Percentiles rank a stretch among this genome's conserved stretches.
Evolutionary conservation across 306 rosid genomes (phyloP).

Genomic region (Cyamopsis tetragonoloba): DNA sequence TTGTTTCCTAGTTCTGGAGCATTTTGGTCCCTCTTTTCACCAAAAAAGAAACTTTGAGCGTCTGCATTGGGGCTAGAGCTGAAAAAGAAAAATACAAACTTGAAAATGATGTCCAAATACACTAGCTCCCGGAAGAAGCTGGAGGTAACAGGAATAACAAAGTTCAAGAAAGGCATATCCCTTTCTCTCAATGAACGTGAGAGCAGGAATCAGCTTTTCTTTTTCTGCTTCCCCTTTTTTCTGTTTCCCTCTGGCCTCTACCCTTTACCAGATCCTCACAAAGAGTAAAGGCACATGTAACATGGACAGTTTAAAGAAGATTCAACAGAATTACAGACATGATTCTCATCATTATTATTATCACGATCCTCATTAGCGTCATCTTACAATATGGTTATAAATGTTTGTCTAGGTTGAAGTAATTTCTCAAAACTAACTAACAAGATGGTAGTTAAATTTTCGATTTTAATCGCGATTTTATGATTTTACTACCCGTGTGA

Average conservation of each 20-base stretch:
- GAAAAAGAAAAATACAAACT: slow-evolving; percentile 15
- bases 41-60: slow-evolving; percentile 18
- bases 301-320: slow-evolving; percentile 17
- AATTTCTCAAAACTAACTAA: not conserved
- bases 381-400: not conserved
- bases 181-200: slow-evolving; percentile 41
- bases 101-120: slow-evolving; percentile 29
- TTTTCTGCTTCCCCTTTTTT: slow-evolving; percentile 34
- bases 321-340: slow-evolving; percentile 22
- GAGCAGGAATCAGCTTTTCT: slow-evolving; percentile 50
- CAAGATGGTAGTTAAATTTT: no score
- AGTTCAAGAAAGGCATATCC: slow-evolving; percentile 42
- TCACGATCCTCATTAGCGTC: not conserved
- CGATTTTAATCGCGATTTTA: no score
- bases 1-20: slow-evolving; percentile 29
- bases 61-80: slow-evolving; percentile 12
- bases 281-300: slow-evolving; percentile 44
- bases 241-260: slow-evolving; percentile 26
- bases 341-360: not conserved
- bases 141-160: slow-evolving; percentile 31
- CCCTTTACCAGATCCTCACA: slow-evolving; percentile 54
- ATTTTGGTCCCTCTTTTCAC: slow-evolving; percentile 27
- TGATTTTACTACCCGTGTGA: no score
- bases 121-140: slow-evolving; percentile 32
- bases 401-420: not conserved